phyloP scores from a whole-genome alignment of 441 rosid species.

The Iberis amara region DNA sequence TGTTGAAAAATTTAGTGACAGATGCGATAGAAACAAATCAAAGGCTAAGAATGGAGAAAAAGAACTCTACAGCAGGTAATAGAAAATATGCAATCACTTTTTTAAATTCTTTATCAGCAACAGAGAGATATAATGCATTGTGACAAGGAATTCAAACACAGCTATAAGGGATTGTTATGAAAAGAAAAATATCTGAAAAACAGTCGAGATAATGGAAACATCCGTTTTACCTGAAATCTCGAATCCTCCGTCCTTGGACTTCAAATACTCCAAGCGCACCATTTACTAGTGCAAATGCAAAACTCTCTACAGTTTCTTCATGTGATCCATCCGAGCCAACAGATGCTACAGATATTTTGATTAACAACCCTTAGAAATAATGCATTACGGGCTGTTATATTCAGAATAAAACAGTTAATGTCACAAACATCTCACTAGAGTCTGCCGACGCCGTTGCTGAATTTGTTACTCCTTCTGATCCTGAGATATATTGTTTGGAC shows the following conservation, averaged over 20 bases:
- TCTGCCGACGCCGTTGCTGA: slow-evolving; percentile 44
- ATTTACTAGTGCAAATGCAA: slow-evolving; percentile 91
- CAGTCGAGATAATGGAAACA: slow-evolving; percentile 19
- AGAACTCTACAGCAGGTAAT: slow-evolving; percentile 6
- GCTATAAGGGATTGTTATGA: slow-evolving; percentile 12
- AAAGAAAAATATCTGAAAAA: slow-evolving; percentile 10
- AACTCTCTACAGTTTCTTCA: slow-evolving; percentile 82
- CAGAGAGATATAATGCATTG: slow-evolving; percentile 10
- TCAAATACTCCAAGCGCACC: slow-evolving; percentile 99
- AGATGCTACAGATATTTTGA: slow-evolving; percentile 38
- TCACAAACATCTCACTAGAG: slow-evolving; percentile 55
- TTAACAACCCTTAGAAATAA: slow-evolving; percentile 23
- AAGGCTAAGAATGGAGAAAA: slow-evolving; percentile 4
- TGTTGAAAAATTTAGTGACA: slow-evolving; percentile 6
- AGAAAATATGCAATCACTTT: slow-evolving; percentile 18
- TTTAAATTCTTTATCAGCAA: slow-evolving; percentile 3
- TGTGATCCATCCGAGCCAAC: slow-evolving; percentile 52
- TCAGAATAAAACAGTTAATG: slow-evolving; percentile 17
- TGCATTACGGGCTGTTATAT: slow-evolving; percentile 12
- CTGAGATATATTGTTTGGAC: slow-evolving; percentile 42
- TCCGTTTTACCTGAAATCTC: slow-evolving; percentile 70
- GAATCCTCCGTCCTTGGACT: slow-evolving; percentile 92
- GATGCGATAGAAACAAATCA: slow-evolving; percentile 8
- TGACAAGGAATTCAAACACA: slow-evolving; percentile 13
- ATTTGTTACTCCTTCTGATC: slow-evolving; percentile 51